Base-by-base conservation (phyloP, 2,329 filamentous ascomycete species). In the Leptographium galeiforme region DNA sequence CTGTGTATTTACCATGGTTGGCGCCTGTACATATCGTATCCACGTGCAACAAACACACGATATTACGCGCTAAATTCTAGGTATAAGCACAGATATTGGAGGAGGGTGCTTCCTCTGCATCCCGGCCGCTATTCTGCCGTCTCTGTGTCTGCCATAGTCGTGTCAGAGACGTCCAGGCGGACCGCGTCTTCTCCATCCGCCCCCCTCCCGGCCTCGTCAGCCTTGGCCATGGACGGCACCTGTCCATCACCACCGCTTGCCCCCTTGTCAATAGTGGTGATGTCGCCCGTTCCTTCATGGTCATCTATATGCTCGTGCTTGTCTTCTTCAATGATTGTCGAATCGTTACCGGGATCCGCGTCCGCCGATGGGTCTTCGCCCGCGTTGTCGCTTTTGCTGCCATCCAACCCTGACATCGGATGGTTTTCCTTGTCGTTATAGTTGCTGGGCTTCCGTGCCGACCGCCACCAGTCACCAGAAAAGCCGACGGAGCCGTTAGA, bases 371-470 rank as follows among this genome's bases (percentile, higher is more conserved):
- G 25, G 25, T 25, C 25, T 25, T 25, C 25, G 25, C 25, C 25
- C n/a, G n/a, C n/a, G 25, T 25, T 25, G 25, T 25, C 25, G 25
- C 25, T 25, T 25, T 25, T 25, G 25, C 25, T 25, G 25, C 25
- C 25, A 25, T 5, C 25, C 25, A 25, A 40, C n/a, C 11, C 43
- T 16, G 40, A 25, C 44, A 33, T 13, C 2, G 66, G 63, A 2
- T 60, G 64, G 55, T 78, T 77, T 62, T 76, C 74, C 62, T 76
- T 78, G 48, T 77, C 69, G 0, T 68, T 68, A 12, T 5, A 25
- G 4, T 8, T 44, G n/a, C 63, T 50, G 65, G 63, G 52, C 58
- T 57, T 60, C 62, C 57, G 40, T 11, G 32, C n/a, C 3, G 52
- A 39, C 36, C 43, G 54, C 46, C 51, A 54, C 52, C 54, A 56